Percentiles rank a stretch among this genome's conserved stretches.
phyloP scores from a whole-genome alignment of 1,139 yeast genomes.

The Debaryomyces udenii region DNA sequence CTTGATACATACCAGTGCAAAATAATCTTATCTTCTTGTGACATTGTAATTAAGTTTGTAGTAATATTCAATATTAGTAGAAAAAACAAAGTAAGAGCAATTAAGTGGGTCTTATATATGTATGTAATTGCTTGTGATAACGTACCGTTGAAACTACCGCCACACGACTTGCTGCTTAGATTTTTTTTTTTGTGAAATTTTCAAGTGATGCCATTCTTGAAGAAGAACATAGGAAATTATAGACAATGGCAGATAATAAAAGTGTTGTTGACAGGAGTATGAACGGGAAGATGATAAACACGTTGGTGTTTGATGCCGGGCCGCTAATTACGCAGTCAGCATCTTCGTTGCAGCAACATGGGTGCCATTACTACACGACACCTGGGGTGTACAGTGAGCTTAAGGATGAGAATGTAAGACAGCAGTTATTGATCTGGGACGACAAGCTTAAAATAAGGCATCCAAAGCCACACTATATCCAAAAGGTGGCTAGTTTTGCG shows the following conservation, averaged over 20 bases:
- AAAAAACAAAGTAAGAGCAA: no score
- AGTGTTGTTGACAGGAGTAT: neutral
- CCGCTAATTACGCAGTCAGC: constrained; percentile 88
- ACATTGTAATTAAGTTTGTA: constrained; percentile 2
- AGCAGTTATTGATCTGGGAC: constrained; percentile 78
- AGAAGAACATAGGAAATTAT: neutral
- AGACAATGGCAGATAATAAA: constrained; percentile 2
- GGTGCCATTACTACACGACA: constrained; percentile 75
- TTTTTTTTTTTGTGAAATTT: constrained; percentile 3
- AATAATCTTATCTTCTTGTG: constrained; percentile 17
- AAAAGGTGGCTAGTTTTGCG: constrained; percentile 74
- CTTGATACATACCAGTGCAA: constrained; percentile 25
- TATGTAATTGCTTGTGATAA: constrained; percentile 2
- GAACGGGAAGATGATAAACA: constrained; percentile 35
- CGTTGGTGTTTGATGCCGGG: constrained; percentile 88
- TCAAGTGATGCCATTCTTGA: constrained; percentile 3
- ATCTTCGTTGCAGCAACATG: constrained; percentile 70
- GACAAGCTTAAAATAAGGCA: constrained; percentile 67
- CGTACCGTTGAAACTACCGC: neutral
- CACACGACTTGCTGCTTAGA: constrained; percentile 5
- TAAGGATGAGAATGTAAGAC: constrained; percentile 81
- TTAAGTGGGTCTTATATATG: neutral
- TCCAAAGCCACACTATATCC: constrained; percentile 67
- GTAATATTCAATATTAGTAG: no score
- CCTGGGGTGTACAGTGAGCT: constrained; percentile 90